Percentiles rank a stretch among this genome's conserved stretches.
Conservation (phyloP, 2,329 filamentous ascomycete species). For the Penicillium sp. region DNA sequence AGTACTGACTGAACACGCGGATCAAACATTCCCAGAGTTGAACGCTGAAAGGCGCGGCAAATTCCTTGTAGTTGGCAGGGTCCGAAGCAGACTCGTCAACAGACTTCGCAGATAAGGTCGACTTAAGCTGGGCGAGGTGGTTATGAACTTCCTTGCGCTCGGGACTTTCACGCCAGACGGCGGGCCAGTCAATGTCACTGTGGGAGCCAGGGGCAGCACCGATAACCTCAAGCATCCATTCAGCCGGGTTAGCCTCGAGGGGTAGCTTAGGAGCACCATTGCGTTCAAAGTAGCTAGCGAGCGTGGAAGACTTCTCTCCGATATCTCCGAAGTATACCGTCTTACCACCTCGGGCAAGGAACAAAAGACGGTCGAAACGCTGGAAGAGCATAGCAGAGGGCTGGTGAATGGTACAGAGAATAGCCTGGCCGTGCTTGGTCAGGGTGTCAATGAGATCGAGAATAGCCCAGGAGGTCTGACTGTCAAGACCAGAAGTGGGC, state of each 20-base stretch:
- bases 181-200: slow-evolving; percentile 68
- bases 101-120: slow-evolving; percentile 46
- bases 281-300: slow-evolving; percentile 67
- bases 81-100: slow-evolving; percentile 43
- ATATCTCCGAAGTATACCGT: slow-evolving; percentile 73
- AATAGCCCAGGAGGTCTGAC: slow-evolving; percentile 92
- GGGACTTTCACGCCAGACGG: slow-evolving; percentile 63
- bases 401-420: slow-evolving; percentile 97
- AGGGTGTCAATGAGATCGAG: slow-evolving; percentile 86
- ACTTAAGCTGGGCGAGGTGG: slow-evolving; percentile 58
- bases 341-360: slow-evolving; percentile 67
- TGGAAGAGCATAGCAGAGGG: slow-evolving; percentile 96
- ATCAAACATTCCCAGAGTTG: slow-evolving; percentile 71
- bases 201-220: slow-evolving; percentile 66
- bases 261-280: slow-evolving; percentile 66
- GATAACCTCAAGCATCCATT: slow-evolving; percentile 70
- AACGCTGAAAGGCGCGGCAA: slow-evolving; percentile 72
- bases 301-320: slow-evolving; percentile 60
- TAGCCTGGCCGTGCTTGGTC: slow-evolving; percentile 84
- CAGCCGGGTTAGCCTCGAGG: slow-evolving; percentile 71
- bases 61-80: slow-evolving; percentile 70
- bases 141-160: slow-evolving; percentile 62
- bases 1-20: slow-evolving; percentile 89
- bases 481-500: slow-evolving; percentile 91
- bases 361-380: slow-evolving; percentile 70